Conservation (phyloP, 2,329 filamentous ascomycete species). For the Aspergillus fijiensis region DNA sequence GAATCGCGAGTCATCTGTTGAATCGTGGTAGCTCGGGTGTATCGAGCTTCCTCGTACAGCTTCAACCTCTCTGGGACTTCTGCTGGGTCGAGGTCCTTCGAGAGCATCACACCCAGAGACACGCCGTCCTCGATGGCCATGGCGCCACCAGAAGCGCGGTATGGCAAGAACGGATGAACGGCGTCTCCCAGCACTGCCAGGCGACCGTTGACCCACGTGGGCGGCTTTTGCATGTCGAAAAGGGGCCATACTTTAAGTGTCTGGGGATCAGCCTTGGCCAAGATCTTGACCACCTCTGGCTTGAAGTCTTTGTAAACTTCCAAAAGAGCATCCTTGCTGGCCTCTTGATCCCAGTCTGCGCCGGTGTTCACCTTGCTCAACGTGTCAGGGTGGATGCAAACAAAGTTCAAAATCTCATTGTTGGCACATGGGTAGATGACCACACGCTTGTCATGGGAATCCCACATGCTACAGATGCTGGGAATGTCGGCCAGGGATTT, state of each 20-base stretch:
- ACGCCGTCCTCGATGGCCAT: constrained; percentile 68
- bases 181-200: constrained; percentile 65
- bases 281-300: constrained; percentile 36
- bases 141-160: constrained; percentile 62
- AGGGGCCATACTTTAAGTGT: constrained; percentile 59
- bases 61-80: constrained; percentile 57
- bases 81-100: constrained; percentile 41
- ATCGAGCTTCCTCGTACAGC: constrained; percentile 60
- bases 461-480: constrained; percentile 47
- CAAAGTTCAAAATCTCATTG: constrained; percentile 52
- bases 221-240: constrained; percentile 61
- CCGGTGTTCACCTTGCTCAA: constrained; percentile 40
- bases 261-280: constrained; percentile 44
- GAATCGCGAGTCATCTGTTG: constrained; percentile 57
- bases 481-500: constrained; percentile 38
- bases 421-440: constrained; percentile 51
- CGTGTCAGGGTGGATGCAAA: constrained; percentile 51
- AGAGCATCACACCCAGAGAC: constrained; percentile 58
- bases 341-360: constrained; percentile 34
- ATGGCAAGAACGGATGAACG: constrained; percentile 66
- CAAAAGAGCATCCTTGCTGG: constrained; percentile 26
- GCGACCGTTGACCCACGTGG: constrained; percentile 54
- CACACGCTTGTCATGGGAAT: constrained; percentile 45
- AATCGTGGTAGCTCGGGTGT: constrained; percentile 57
- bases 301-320: constrained; percentile 43